phyloP scores from a whole-genome alignment of 179 eudicot species.

The Actinidia chinensis region DNA sequence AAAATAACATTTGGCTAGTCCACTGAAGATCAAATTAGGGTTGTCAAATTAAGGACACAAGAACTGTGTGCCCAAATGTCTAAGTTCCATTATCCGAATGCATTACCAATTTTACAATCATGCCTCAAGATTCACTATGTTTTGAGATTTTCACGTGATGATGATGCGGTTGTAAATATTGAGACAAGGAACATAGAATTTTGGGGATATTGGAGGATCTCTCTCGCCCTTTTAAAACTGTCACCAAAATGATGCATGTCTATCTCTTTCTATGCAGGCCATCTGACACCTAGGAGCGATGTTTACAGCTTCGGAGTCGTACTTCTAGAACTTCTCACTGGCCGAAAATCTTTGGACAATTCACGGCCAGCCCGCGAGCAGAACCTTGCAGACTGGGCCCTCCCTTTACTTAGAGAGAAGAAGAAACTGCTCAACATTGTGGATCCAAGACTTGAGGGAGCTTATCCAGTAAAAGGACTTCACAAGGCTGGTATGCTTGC shows the following conservation, averaged over 20 bases:
- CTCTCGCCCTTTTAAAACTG: too few species aligned
- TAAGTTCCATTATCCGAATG: too few species aligned
- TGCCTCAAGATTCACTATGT: too few species aligned
- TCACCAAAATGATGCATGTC: background rate
- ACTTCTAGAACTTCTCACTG: slow-evolving; percentile 82
- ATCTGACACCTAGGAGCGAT: slow-evolving; percentile 77
- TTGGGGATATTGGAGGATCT: too few species aligned
- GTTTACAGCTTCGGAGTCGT: slow-evolving; percentile 90
- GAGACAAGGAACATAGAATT: too few species aligned
- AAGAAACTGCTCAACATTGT: slow-evolving; percentile 65
- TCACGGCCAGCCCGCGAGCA: slow-evolving; percentile 76
- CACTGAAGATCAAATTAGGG: background rate
- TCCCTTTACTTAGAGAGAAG: slow-evolving; percentile 74
- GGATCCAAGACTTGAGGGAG: slow-evolving; percentile 68
- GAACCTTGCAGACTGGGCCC: slow-evolving; percentile 84
- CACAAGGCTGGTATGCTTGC: slow-evolving; percentile 92
- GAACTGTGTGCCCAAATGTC: too few species aligned
- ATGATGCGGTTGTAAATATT: too few species aligned
- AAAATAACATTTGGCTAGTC: background rate
- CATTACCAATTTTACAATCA: too few species aligned
- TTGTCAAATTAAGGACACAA: too few species aligned
- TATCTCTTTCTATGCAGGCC: slow-evolving; percentile 45
- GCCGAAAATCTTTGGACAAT: slow-evolving; percentile 82
- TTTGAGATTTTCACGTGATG: too few species aligned
- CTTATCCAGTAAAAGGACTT: slow-evolving; percentile 73